Evolutionary conservation across 2,329 filamentous ascomycete genomes (phyloP).

Genomic region (Aspergillus fumigatus): DNA sequence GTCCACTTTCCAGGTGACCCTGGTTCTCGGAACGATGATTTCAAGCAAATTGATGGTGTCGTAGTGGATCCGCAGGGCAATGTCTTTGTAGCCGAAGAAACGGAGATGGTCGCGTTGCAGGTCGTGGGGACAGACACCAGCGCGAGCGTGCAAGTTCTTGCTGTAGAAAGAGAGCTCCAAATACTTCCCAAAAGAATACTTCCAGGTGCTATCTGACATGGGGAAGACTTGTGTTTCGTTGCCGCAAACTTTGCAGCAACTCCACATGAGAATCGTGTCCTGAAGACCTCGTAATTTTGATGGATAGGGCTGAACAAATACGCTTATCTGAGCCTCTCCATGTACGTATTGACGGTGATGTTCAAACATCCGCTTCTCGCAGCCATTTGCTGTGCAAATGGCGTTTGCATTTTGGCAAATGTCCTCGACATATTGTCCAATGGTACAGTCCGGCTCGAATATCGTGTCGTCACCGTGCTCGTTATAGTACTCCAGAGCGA

Average conservation of each 20-base stretch:
- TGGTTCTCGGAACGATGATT: constrained; percentile 82
- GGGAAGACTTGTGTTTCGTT: constrained; percentile 83
- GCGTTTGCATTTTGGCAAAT: constrained; percentile 71
- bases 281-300: constrained; percentile 61
- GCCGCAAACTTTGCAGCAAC: constrained; percentile 85
- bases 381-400: constrained; percentile 77
- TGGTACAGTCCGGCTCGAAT: constrained; percentile 77
- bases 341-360: constrained; percentile 97
- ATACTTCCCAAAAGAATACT: constrained; percentile 98
- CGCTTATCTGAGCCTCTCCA: constrained; percentile 85
- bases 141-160: constrained; percentile 68
- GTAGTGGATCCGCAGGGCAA: constrained; percentile 84
- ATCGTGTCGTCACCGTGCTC: constrained; percentile 70
- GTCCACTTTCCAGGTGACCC: constrained; percentile 97
- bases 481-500: constrained; percentile 89
- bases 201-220: constrained; percentile 94
- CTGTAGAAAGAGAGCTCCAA: constrained; percentile 98
- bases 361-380: constrained; percentile 82
- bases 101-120: constrained; percentile 87
- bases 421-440: constrained; percentile 94
- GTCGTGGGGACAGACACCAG: constrained; percentile 80
- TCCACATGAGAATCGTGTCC: constrained; percentile 94
- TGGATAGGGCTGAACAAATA: constrained; percentile 76
- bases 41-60: constrained; percentile 90
- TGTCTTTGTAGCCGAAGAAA: constrained; percentile 85